Percentiles rank a stretch among this genome's conserved stretches.
Conservation (phyloP, 169 alveolate genomes). For the Cryptosporidium canis region DNA sequence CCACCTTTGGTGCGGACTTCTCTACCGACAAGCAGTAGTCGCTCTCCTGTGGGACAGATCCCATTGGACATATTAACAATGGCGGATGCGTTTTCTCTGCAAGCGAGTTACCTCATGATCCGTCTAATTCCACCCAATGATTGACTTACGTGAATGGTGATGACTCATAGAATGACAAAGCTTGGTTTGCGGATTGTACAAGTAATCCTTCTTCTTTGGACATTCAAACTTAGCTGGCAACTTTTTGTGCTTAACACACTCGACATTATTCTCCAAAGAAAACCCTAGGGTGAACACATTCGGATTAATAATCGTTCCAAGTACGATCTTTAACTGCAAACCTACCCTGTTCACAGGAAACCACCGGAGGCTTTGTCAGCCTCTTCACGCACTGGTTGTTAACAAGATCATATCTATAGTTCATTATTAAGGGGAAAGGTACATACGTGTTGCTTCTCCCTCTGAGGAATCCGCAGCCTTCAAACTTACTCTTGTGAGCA, state of each 20-base stretch:
- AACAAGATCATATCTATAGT: slow-evolving; percentile 14
- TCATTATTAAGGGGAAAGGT: neutral
- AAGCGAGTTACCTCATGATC: neutral
- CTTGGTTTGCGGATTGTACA: slow-evolving; percentile 54
- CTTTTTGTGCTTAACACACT: slow-evolving; percentile 26
- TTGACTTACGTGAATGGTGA: slow-evolving; percentile 71
- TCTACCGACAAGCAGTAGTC: slow-evolving; percentile 16
- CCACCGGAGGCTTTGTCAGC: slow-evolving; percentile 15
- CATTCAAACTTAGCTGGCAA: slow-evolving; percentile 57
- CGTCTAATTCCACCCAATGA: neutral
- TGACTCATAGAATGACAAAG: slow-evolving; percentile 64
- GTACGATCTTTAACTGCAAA: neutral
- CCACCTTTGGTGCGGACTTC: slow-evolving; percentile 31
- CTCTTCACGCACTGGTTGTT: slow-evolving; percentile 15
- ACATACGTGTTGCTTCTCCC: neutral
- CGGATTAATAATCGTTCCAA: neutral
- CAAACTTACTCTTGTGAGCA: slow-evolving; percentile 57
- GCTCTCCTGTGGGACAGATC: slow-evolving; percentile 38
- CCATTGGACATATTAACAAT: slow-evolving; percentile 43
- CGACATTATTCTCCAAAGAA: neutral
- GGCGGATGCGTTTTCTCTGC: slow-evolving; percentile 59
- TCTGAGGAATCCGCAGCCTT: neutral
- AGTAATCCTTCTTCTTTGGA: slow-evolving; percentile 67
- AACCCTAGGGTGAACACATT: neutral
- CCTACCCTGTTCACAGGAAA: slow-evolving; percentile 51